phyloP scores from a whole-genome alignment of 805 yeast species.

The Nematodospora valgi region DNA sequence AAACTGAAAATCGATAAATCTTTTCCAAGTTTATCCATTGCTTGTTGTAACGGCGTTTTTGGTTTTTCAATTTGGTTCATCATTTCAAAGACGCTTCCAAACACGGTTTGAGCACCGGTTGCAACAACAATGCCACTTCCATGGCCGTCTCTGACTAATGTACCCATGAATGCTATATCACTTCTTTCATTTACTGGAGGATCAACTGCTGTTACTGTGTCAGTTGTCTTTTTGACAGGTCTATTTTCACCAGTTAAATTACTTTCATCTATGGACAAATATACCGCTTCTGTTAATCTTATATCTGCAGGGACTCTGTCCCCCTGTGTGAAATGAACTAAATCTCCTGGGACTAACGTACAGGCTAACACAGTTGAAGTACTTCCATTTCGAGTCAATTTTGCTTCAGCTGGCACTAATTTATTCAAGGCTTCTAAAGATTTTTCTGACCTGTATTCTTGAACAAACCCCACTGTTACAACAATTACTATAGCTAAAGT shows the following conservation, averaged over 20 bases:
- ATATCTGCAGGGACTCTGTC: constrained; percentile 97
- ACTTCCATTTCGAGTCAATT: constrained; percentile 77
- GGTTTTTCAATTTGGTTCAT: constrained; percentile 95
- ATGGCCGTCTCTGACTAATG: constrained; percentile 92
- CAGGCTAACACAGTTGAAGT: constrained; percentile 83
- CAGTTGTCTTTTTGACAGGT: constrained; percentile 70
- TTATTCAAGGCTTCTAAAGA: constrained; percentile 89
- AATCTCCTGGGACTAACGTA: constrained; percentile 90
- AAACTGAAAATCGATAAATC: constrained; percentile 84
- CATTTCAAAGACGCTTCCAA: constrained; percentile 94
- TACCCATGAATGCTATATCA: constrained; percentile 94
- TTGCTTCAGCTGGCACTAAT: constrained; percentile 95
- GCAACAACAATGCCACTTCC: constrained; percentile 93
- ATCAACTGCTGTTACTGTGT: constrained; percentile 31
- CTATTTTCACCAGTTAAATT: constrained; percentile 93
- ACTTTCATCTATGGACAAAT: constrained; percentile 85
- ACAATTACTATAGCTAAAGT: constrained; percentile 90
- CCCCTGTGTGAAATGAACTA: constrained; percentile 86
- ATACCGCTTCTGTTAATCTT: constrained; percentile 73
- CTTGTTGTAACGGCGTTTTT: constrained; percentile 90
- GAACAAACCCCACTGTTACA: constrained; percentile 95
- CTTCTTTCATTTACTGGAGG: constrained; percentile 65
- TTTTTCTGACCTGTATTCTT: constrained; percentile 93
- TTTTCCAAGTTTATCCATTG: constrained; percentile 94
- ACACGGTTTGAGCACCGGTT: constrained; percentile 85